Base-by-base conservation (phyloP, 2,329 filamentous ascomycete species). In the Diaporthe sp. region DNA sequence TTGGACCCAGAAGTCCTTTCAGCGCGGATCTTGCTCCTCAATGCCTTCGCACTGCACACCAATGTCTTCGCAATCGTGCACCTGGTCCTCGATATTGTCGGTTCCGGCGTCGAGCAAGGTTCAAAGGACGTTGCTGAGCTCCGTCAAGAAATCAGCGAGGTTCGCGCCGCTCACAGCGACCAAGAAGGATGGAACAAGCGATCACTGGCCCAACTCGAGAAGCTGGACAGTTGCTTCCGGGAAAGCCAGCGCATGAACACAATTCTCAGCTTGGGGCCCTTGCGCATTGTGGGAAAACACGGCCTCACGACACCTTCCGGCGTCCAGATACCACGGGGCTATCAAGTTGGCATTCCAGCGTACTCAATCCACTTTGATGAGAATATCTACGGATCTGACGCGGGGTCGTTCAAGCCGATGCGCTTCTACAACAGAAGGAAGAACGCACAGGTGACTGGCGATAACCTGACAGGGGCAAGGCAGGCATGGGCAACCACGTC, bases 211-310 rank as follows among this genome's bases (percentile, higher is more conserved):
- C 80, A 81, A 28, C 82, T 85, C 80, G 75, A 78, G 57, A 83
- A 81, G 67, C 75, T 85, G 19, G 85, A 87, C 77, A 85, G 83
- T 22, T 81, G 81, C 33, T 78, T 87, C 61, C 83, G 83, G 64
- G 86, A 87, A 77, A 84, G 82, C 45, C 80, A 86, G 71, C 83
- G 86, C 0, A 76, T 86, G 35, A 83, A 83, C 77, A 81, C 79
- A 4, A 83, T 86, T 74, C 78, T 84, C 64, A 82, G 83, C 54
- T 77, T 82, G 58, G 82, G 83, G 25, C 76, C 84, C 68, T 80
- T 82, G 79, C 83, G 83, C 75, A 79, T 80, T 75, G 83, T 84
- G 42, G 78, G 82, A 19, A 80, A 77, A 2, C 78, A 72, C 17
- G 83, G 83, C 38, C 77, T 83, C 61, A 79, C 77, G 5, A 76